phyloP scores from a whole-genome alignment of 2,329 filamentous ascomycete species.

The Didymella pinodella region DNA sequence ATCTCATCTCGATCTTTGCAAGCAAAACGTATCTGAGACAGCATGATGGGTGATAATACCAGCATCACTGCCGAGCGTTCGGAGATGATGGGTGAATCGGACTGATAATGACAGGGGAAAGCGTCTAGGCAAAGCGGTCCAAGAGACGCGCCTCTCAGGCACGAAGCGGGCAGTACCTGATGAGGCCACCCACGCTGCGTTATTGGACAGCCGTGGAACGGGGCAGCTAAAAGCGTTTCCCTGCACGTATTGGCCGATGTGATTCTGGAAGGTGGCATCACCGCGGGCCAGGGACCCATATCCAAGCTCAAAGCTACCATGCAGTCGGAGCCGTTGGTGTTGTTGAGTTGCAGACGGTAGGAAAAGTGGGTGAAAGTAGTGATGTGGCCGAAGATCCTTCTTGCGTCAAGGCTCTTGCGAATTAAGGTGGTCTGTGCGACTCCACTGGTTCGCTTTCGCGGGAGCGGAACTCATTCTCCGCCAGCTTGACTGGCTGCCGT shows the following conservation, averaged over 20 bases:
- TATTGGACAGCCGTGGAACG: slow-evolving; percentile 10
- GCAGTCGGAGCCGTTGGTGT: slow-evolving; percentile 13
- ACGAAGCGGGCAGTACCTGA: slow-evolving; percentile 11
- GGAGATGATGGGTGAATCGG: slow-evolving; percentile 17
- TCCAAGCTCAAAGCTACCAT: slow-evolving; percentile 11
- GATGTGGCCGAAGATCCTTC: slow-evolving; percentile 16
- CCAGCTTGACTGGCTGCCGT: slow-evolving; percentile 18
- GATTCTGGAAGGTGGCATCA: slow-evolving; percentile 19
- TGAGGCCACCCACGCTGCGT: slow-evolving; percentile 12
- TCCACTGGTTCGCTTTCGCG: slow-evolving; percentile 23
- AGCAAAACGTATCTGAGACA: slow-evolving; percentile 18
- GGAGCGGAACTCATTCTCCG: slow-evolving; percentile 16
- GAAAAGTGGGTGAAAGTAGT: slow-evolving; percentile 15
- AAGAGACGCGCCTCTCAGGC: slow-evolving; percentile 11
- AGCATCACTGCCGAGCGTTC: slow-evolving; percentile 9
- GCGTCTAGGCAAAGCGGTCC: slow-evolving; percentile 1
- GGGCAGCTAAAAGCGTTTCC: slow-evolving; percentile 1
- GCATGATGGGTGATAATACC: slow-evolving; percentile 10
- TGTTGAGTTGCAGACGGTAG: slow-evolving; percentile 16
- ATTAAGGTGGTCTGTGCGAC: slow-evolving; percentile 13
- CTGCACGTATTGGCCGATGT: slow-evolving; percentile 8
- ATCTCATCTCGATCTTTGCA: background rate
- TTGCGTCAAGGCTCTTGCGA: background rate
- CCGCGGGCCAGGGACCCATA: background rate
- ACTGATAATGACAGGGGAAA: slow-evolving; percentile 12